phyloP scores from a whole-genome alignment of 352 stramenopile genomes.

The Phytophthora constricta region DNA sequence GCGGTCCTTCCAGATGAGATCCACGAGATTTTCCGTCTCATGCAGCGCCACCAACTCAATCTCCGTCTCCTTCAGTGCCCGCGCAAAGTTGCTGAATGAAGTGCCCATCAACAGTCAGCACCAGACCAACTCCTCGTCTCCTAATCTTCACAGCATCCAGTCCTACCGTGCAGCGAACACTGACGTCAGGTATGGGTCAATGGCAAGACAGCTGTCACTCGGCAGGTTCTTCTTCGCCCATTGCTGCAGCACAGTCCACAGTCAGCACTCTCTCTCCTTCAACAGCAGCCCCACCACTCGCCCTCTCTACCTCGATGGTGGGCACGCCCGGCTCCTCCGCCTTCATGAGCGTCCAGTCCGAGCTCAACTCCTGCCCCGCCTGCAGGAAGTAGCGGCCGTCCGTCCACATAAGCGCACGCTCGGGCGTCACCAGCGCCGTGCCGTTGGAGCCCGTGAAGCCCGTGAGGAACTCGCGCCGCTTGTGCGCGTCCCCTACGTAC shows the following conservation, averaged over 20 bases:
- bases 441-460: slow-evolving; percentile 98
- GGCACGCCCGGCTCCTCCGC: slow-evolving; percentile 91
- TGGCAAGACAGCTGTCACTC: slow-evolving; percentile 84
- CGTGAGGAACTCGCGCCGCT: slow-evolving; percentile 95
- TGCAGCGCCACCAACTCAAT: slow-evolving; percentile 80
- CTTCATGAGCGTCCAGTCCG: slow-evolving; percentile 97
- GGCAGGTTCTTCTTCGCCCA: slow-evolving; percentile 75
- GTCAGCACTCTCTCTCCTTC: not conserved
- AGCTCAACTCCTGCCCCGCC: slow-evolving; percentile 93
- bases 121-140: not conserved
- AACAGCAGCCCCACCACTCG: not conserved
- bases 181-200: slow-evolving; percentile 96
- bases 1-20: slow-evolving; percentile 93
- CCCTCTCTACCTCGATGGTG: slow-evolving; percentile 77
- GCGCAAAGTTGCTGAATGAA: slow-evolving; percentile 62
- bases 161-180: slow-evolving; percentile 78
- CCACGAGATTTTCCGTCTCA: slow-evolving; percentile 94
- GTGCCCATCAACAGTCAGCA: not conserved
- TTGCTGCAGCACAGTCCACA: slow-evolving; percentile 48
- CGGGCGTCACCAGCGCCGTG: slow-evolving; percentile 86
- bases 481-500: slow-evolving; percentile 97
- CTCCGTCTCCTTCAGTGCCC: slow-evolving; percentile 69
- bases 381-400: slow-evolving; percentile 99
- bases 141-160: not conserved
- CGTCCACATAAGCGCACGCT: slow-evolving; percentile 96